phyloP scores from a whole-genome alignment of 306 rosid species.

The Glycyrrhiza uralensis region DNA sequence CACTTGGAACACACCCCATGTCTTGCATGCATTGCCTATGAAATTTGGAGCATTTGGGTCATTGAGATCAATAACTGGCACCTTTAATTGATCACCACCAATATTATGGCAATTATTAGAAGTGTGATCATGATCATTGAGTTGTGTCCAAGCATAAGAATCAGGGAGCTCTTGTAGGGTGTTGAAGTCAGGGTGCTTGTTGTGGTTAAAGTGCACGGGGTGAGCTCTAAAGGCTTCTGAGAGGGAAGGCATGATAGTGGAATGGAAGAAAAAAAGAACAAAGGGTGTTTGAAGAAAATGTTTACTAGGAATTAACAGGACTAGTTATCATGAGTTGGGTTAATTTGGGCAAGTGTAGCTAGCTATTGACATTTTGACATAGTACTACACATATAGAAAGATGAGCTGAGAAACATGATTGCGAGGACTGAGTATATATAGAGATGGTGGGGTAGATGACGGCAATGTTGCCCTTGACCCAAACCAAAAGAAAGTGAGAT shows the following conservation, averaged over 20 bases:
- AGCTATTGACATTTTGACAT: too few species aligned
- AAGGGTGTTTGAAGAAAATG: too few species aligned
- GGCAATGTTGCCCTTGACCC: conserved; percentile 52
- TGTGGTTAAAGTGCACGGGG: conserved; percentile 52
- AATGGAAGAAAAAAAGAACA: too few species aligned
- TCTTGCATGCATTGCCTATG: conserved; percentile 67
- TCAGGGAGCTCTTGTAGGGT: conserved; percentile 71
- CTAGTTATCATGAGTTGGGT: too few species aligned
- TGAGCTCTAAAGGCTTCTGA: conserved; percentile 60
- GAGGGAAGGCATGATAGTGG: conserved; percentile 83
- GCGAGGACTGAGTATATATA: conserved; percentile 52
- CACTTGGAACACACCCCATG: conserved; percentile 87
- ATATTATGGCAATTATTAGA: too few species aligned
- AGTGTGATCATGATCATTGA: background rate
- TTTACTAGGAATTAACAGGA: too few species aligned
- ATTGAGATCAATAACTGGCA: conserved; percentile 64
- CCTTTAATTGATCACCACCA: background rate
- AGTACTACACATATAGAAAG: conserved; percentile 30
- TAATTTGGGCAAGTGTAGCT: too few species aligned
- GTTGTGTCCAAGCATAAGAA: conserved; percentile 63
- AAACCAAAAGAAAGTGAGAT: background rate
- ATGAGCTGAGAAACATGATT: conserved; percentile 38
- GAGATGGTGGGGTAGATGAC: conserved; percentile 39
- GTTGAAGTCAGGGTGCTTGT: conserved; percentile 62
- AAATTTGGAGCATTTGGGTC: conserved; percentile 58